These are phyloP conservation scores for Rhododendron henanense DNA, from an alignment of 148 eudicot genomes.

Conservation along the genomic window DNA sequence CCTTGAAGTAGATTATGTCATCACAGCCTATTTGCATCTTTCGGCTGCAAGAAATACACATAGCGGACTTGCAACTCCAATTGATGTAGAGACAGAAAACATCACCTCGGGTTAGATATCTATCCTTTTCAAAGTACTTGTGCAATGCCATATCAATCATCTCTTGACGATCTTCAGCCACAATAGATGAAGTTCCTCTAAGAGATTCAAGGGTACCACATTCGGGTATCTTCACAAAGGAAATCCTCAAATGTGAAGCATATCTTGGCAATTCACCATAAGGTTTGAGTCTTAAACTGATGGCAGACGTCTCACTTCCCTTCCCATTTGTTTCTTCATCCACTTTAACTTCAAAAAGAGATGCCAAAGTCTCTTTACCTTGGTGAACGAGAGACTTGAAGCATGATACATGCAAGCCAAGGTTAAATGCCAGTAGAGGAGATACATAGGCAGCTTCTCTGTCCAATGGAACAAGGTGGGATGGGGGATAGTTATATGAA, in stretches of 20 bases:
- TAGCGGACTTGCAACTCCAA: constrained; percentile 80
- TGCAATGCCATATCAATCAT: constrained; percentile 82
- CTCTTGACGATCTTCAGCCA: constrained; percentile 77
- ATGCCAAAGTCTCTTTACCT: constrained; percentile 60
- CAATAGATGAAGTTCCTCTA: constrained; percentile 61
- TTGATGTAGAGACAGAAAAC: constrained; percentile 63
- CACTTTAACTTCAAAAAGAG: constrained; percentile 50
- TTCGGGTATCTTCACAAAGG: constrained; percentile 89
- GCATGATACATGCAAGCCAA: constrained; percentile 71
- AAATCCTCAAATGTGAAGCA: constrained; percentile 83
- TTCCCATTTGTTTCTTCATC: constrained; percentile 26
- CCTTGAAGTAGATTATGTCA: constrained; percentile 78
- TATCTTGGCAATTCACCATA: constrained; percentile 57
- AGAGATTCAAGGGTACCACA: constrained; percentile 80
- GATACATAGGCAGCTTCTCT: constrained; percentile 71
- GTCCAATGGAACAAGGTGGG: constrained; percentile 20
- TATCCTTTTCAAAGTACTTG: constrained; percentile 66
- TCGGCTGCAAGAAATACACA: constrained; percentile 68
- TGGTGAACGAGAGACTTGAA: constrained; percentile 60
- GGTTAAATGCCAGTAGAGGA: constrained; percentile 77
- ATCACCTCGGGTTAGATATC: constrained; percentile 80
- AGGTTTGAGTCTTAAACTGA: constrained; percentile 59
- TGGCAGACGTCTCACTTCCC: constrained; percentile 27
- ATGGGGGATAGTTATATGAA: constrained; percentile 37
- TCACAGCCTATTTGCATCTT: constrained; percentile 32